Base-by-base conservation (phyloP, 169 alveolate species). In the Plasmodium billcollinsi region DNA sequence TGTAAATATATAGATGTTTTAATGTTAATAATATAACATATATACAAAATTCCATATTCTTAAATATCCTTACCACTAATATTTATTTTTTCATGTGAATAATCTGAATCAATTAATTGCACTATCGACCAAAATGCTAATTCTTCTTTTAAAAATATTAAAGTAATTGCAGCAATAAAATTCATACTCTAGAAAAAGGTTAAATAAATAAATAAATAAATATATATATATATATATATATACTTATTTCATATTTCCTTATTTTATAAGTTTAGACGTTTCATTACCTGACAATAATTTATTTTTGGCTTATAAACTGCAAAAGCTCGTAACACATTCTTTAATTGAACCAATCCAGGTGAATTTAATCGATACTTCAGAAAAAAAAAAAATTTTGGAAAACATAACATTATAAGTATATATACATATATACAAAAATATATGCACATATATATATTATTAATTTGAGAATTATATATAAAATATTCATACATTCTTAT, bases 91-190 rank as follows among this genome's bases (percentile, higher is more conserved):
- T 94, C 94, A 63, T 90, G 94, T n/a, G 85, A 72, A 52, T 89
- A 78, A 43, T 88, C 89, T n/a, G 96, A 89, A 58, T 94, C 96
- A 24, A 95, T 86, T 74, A 96, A 89, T 88, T 96, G 98, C 14
- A 94, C 95, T 26, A 96, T 94, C 1, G 97, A 90, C 96, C 97
- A 95, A 75, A 96, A 96, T 33, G 98, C 97, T 39, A 89, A 65
- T 70, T 94, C 97, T 61, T 93, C 96, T 15, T 93, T 88, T 93
- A 96, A 91, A 88, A 95, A 95, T 61, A 96, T 88, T 74, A 96
- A 93, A 69, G 96, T 69, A 21, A 94, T 93, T 26, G 96, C 98
- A 3, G 97, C 97, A 52, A 96, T 56, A 73, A 93, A 96, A 74
- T 96, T 96, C 86, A 96, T 80, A 65, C 96, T 94, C 93, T 94